A percentile compares a stretch with the other conserved stretches of the same genome.
These are phyloP conservation scores for Xylaria longipes DNA, from an alignment of 495 filamentous ascomycete genomes.

Conservation along the genomic window DNA sequence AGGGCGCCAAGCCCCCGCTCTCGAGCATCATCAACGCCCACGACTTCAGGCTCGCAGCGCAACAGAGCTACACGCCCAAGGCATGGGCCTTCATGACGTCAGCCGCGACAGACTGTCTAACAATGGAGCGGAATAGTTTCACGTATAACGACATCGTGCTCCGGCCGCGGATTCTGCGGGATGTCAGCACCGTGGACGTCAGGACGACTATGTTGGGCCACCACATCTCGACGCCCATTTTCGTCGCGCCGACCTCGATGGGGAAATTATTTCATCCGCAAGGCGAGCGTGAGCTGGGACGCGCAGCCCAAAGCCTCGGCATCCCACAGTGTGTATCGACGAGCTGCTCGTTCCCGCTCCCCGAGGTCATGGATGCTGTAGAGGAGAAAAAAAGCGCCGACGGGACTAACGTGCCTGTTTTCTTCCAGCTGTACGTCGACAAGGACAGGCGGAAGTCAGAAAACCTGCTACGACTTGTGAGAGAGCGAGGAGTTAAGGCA, in stretches of 20 bases:
- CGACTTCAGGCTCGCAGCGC: constrained; percentile 75
- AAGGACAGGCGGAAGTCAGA: constrained; percentile 72
- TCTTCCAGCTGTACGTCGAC: constrained; percentile 87
- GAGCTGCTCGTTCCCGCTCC: constrained; percentile 70
- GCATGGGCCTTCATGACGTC: constrained; percentile 85
- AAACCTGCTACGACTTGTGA: constrained; percentile 63
- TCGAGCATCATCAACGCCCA: constrained; percentile 72
- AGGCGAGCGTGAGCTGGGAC: constrained; percentile 74
- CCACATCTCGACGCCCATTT: constrained; percentile 66
- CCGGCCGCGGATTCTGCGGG: constrained; percentile 73
- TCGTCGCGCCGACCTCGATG: constrained; percentile 77
- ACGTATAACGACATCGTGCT: constrained; percentile 72
- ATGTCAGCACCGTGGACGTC: constrained; percentile 66
- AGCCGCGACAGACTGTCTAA: constrained; percentile 78
- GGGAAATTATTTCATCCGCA: constrained; percentile 72
- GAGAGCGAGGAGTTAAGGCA: constrained; percentile 65
- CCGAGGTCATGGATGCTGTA: constrained; percentile 63
- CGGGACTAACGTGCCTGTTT: constrained; percentile 52
- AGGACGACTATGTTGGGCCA: constrained; percentile 67
- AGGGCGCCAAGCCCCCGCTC: constrained; percentile 64
- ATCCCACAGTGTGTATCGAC: constrained; percentile 69
- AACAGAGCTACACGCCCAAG: constrained; percentile 67
- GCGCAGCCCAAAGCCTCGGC: constrained; percentile 58
- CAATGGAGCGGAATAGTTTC: constrained; percentile 56
- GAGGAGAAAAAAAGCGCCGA: constrained; percentile 24